Evolutionary conservation across 345 rosid species (phyloP).

Genomic region (Eucalyptus decipiens): DNA sequence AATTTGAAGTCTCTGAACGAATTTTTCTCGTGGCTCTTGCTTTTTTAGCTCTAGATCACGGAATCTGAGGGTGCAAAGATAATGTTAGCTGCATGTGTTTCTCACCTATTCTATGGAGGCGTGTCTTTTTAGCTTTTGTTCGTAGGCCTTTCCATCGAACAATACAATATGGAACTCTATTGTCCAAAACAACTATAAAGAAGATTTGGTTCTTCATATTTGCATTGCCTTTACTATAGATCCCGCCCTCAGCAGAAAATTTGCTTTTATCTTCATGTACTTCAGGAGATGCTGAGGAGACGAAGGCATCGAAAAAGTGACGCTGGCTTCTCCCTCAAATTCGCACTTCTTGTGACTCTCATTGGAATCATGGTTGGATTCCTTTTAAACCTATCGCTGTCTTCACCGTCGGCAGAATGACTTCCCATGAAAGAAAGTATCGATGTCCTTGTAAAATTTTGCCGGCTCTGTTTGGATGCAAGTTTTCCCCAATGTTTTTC

Average conservation of each 20-base stretch:
- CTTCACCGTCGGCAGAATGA: conserved; percentile 22
- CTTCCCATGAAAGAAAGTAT: not conserved
- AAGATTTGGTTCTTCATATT: not conserved
- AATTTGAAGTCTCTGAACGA: not conserved
- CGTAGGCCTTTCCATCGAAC: not conserved
- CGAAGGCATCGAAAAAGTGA: conserved; percentile 39
- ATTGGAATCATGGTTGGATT: conserved; percentile 73
- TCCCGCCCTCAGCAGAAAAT: not conserved
- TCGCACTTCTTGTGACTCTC: conserved; percentile 68
- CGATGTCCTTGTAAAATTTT: conserved; percentile 5
- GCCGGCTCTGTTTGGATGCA: conserved; percentile 6
- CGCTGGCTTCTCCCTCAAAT: conserved; percentile 53
- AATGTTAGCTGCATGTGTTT: not conserved
- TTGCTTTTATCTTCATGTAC: not conserved
- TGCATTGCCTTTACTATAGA: not conserved
- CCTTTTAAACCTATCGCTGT: conserved; percentile 51
- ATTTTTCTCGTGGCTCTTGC: not conserved
- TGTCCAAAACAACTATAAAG: not conserved
- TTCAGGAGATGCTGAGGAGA: conserved; percentile 68
- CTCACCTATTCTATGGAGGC: not conserved
- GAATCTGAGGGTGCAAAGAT: not conserved
- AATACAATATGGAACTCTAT: not conserved
- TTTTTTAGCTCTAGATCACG: not conserved
- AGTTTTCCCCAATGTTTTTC: not conserved
- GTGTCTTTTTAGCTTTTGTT: not conserved